Percentiles rank a stretch among this genome's conserved stretches.
Evolutionary conservation across 345 rosid species (phyloP).

Genomic region (Hibiscus tridactylites): DNA sequence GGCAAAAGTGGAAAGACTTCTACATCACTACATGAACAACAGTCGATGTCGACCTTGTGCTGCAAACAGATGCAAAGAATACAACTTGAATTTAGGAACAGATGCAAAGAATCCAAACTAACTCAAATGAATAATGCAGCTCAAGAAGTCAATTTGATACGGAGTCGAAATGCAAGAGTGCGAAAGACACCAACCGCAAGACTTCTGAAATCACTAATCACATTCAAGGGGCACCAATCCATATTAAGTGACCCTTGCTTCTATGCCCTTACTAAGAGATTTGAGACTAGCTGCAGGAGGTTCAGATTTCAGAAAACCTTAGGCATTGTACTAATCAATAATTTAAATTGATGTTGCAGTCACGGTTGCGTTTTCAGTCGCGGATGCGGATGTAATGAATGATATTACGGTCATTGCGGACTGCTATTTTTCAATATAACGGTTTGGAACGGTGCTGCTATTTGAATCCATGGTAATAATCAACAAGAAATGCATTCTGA

Average conservation of each 20-base stretch:
- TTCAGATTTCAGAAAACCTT: not conserved
- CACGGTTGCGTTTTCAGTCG: no score
- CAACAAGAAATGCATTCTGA: not conserved
- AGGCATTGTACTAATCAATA: not conserved
- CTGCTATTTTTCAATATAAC: no score
- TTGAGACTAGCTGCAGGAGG: not conserved
- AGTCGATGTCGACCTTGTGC: conserved; percentile 26
- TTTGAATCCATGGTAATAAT: not conserved
- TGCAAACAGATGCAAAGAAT: conserved; percentile 10
- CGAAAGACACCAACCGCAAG: not conserved
- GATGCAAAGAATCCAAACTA: not conserved
- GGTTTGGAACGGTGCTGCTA: no score
- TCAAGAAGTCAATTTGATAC: not conserved
- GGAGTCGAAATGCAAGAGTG: not conserved
- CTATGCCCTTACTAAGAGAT: not conserved
- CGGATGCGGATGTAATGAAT: no score
- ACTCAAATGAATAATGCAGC: not conserved
- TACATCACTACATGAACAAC: conserved; percentile 46
- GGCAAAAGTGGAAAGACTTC: conserved; percentile 42
- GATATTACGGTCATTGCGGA: no score
- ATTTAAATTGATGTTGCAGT: no score
- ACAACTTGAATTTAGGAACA: not conserved
- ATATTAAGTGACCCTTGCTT: not conserved
- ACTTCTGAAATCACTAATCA: not conserved
- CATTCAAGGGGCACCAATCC: not conserved